Evolutionary conservation across 495 filamentous ascomycete genomes (phyloP).

Genomic region (Lasiosphaeriaceae sp.): DNA sequence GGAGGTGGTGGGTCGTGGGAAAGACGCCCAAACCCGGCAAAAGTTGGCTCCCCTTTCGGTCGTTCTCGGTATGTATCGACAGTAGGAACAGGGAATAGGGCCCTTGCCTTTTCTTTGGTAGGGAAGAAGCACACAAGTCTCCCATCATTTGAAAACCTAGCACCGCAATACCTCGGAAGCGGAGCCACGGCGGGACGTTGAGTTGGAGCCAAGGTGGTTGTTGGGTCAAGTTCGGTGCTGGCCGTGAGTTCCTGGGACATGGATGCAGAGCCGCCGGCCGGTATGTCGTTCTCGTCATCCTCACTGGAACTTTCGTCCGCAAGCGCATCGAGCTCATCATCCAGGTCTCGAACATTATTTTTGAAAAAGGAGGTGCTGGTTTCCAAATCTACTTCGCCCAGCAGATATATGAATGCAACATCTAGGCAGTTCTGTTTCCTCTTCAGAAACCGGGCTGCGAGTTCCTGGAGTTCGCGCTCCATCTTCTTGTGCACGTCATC

Average conservation of each 20-base stretch:
- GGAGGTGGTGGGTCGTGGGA: constrained; percentile 45
- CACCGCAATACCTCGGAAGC: constrained; percentile 68
- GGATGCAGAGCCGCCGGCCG: constrained; percentile 44
- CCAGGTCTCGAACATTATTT: constrained; percentile 58
- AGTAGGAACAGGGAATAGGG: constrained; percentile 56
- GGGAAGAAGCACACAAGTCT: constrained; percentile 84
- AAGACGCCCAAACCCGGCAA: constrained; percentile 86
- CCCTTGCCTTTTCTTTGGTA: constrained; percentile 66
- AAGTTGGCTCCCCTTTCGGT: constrained; percentile 63
- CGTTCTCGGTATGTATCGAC: constrained; percentile 59
- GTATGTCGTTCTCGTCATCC: constrained; percentile 69
- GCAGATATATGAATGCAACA: constrained; percentile 73
- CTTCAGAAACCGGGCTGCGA: constrained; percentile 63
- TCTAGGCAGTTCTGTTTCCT: constrained; percentile 76
- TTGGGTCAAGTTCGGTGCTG: constrained; percentile 45
- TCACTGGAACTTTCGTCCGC: constrained; percentile 76
- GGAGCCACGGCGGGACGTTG: constrained; percentile 76
- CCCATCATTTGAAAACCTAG: constrained; percentile 72
- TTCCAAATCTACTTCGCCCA: constrained; percentile 77
- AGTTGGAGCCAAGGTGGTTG: constrained; percentile 47
- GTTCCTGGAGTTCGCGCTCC: constrained; percentile 62
- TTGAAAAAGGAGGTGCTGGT: constrained; percentile 69
- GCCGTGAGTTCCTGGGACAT: constrained; percentile 55
- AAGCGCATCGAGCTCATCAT: constrained; percentile 54
- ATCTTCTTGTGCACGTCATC: constrained; percentile 63